phyloP scores from a whole-genome alignment of 495 filamentous ascomycete genomes.

The Recurvomyces mirabilis region DNA sequence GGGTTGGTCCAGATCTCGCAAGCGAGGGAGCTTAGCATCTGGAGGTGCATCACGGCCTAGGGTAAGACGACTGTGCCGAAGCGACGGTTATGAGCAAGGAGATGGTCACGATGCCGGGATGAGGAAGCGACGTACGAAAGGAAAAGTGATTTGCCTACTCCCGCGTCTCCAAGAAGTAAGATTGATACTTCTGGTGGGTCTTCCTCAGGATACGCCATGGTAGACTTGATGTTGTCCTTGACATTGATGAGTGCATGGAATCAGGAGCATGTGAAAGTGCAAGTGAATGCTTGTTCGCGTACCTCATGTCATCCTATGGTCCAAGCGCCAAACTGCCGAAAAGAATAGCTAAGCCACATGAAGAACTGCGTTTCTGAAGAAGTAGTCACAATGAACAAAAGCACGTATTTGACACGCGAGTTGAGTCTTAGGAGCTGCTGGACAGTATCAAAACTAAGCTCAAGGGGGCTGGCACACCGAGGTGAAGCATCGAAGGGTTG shows the following conservation, averaged over 20 bases:
- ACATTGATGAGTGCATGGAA: not conserved
- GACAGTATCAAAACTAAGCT: too few species aligned
- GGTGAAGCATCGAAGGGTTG: too few species aligned
- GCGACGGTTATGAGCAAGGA: not conserved
- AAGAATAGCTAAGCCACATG: too few species aligned
- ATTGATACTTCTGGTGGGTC: slow-evolving; percentile 44
- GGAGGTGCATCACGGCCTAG: slow-evolving; percentile 21
- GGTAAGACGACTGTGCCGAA: slow-evolving; percentile 24
- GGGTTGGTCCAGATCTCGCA: slow-evolving; percentile 71
- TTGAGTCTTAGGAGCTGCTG: too few species aligned
- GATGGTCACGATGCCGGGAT: not conserved
- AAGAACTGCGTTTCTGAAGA: too few species aligned
- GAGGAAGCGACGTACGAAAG: slow-evolving; percentile 54
- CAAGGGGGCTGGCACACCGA: too few species aligned
- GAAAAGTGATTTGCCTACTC: slow-evolving; percentile 79
- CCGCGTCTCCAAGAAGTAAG: slow-evolving; percentile 67
- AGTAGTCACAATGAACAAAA: too few species aligned
- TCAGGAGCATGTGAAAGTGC: not conserved
- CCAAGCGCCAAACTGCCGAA: too few species aligned
- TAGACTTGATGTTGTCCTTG: not conserved
- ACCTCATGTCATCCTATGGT: too few species aligned
- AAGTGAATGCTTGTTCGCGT: too few species aligned
- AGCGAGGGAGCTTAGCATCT: slow-evolving; percentile 34
- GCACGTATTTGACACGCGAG: too few species aligned
- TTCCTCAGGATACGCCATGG: slow-evolving; percentile 6